Percentiles rank a stretch among this genome's conserved stretches.
Evolutionary conservation across 352 stramenopile species (phyloP).

Genomic region (Pythium phragmiticola): DNA sequence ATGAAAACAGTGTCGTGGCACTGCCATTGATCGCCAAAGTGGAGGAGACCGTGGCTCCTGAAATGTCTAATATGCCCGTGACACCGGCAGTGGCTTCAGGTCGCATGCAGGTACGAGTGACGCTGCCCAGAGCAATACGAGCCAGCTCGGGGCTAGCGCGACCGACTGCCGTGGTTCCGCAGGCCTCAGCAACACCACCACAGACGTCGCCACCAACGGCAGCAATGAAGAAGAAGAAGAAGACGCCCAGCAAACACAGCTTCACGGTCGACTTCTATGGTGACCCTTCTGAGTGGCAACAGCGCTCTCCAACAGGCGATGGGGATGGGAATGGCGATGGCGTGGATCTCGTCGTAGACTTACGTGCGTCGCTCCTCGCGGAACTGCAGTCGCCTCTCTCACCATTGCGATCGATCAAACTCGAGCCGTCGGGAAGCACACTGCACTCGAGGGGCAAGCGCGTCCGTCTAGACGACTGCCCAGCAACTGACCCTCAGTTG

Average conservation of each 20-base stretch:
- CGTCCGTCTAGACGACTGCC: not conserved
- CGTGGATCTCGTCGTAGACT: slow-evolving; percentile 24
- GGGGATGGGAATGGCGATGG: not conserved
- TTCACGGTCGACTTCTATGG: slow-evolving; percentile 16
- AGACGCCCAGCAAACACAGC: not conserved
- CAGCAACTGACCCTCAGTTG: not conserved
- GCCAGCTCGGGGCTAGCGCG: not conserved
- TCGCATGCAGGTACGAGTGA: slow-evolving; percentile 14
- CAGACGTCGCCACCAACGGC: not conserved
- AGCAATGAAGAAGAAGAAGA: not conserved
- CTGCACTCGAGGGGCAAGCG: slow-evolving; percentile 42
- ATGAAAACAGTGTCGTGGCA: not conserved
- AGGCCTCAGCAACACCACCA: not conserved
- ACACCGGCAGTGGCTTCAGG: not conserved
- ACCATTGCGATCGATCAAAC: slow-evolving; percentile 45
- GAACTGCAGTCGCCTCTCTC: slow-evolving; percentile 30
- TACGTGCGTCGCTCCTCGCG: slow-evolving; percentile 11
- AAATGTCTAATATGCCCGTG: not conserved
- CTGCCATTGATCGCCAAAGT: not conserved
- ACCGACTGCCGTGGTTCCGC: not conserved
- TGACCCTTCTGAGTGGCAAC: not conserved
- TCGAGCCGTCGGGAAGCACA: slow-evolving; percentile 35
- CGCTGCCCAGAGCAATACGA: slow-evolving; percentile 6
- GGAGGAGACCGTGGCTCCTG: slow-evolving; percentile 5
- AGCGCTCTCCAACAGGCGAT: not conserved